phyloP scores from a whole-genome alignment of 345 rosid species.

The Acer campestre region DNA sequence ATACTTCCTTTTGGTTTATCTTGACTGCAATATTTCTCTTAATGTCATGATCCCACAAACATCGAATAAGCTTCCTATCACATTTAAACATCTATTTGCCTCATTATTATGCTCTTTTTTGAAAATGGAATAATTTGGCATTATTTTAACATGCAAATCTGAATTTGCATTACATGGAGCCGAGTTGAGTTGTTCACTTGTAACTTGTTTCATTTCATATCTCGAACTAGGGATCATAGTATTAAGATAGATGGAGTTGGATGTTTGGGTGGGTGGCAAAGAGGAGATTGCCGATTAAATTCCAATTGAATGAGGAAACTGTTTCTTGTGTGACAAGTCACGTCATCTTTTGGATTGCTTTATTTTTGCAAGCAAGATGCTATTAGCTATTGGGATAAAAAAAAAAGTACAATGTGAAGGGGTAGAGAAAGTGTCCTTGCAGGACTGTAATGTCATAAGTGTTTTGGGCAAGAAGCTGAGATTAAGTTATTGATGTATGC shows the following conservation, averaged over 20 bases:
- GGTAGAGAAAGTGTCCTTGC: background rate
- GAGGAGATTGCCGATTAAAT: background rate
- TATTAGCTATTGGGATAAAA: background rate
- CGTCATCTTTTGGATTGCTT: background rate
- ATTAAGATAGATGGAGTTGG: background rate
- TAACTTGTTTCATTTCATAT: background rate
- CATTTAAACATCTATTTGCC: background rate
- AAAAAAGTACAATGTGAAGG: background rate
- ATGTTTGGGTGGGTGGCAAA: background rate
- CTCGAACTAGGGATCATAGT: background rate
- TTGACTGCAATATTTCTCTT: background rate
- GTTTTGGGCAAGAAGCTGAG: background rate
- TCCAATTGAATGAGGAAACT: background rate
- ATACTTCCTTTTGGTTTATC: background rate
- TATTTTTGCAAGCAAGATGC: background rate
- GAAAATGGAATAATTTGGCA: background rate
- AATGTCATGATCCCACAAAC: background rate
- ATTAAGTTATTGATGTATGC: background rate
- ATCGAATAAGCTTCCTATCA: background rate
- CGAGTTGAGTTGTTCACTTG: background rate
- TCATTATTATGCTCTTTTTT: background rate
- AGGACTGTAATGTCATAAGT: background rate
- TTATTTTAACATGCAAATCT: slow-evolving; percentile 6
- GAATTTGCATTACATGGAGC: background rate
- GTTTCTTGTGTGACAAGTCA: background rate